Evolutionary conservation across 2,329 filamentous ascomycete genomes (phyloP), one percentile per base, ranked within the genome.

Genomic region (Tolypocladium ovalisporum): DNA sequence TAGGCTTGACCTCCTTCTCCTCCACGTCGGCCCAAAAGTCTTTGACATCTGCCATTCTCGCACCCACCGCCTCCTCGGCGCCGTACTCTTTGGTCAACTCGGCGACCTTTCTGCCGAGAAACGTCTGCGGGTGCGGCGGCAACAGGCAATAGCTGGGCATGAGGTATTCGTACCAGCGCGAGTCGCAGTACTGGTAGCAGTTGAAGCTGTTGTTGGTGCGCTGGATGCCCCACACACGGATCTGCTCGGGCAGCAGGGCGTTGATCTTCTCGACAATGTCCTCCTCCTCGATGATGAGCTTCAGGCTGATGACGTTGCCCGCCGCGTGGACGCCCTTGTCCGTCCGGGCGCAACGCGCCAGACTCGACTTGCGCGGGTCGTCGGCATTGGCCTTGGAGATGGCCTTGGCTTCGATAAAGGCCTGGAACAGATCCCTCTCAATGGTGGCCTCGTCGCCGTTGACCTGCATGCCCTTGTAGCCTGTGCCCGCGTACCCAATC

Each of bases 321-420:
- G 93, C 93, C 1, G 93, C 93, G 71, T 97, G 93, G 2, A 97
- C 93, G 56, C 94, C 94, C 77, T 97, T 99, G 75, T 99, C 94
- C 0, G 94, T 99, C 62, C 94, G 83, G 4, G 94, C 94, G 72
- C 94, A 99, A 62, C 94, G 87, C 56, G 96, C 89, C 52, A 99
- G 82, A 55, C 90, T 92, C 2, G 91, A 96, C 74, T 99, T 99
- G 73, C 95, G 96, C 4, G 93, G 94, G 69, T 99, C 94, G 65
- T 96, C 86, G 27, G 94, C 94, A 69, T 99, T 99, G 61, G 90
- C 90, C 73, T 97, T 97, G 54, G 92, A 95, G 60, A 99, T 96
- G 42, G 94, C 92, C 22, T 92, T 89, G 3, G 94, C 92, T 3
- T 85, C 84, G 61, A 99, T 88, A 65, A 99, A 93, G 3, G 94